Percentiles rank a stretch among this genome's conserved stretches.
Conservation (phyloP, 2,329 filamentous ascomycete genomes). For the Septoria petroselini region DNA sequence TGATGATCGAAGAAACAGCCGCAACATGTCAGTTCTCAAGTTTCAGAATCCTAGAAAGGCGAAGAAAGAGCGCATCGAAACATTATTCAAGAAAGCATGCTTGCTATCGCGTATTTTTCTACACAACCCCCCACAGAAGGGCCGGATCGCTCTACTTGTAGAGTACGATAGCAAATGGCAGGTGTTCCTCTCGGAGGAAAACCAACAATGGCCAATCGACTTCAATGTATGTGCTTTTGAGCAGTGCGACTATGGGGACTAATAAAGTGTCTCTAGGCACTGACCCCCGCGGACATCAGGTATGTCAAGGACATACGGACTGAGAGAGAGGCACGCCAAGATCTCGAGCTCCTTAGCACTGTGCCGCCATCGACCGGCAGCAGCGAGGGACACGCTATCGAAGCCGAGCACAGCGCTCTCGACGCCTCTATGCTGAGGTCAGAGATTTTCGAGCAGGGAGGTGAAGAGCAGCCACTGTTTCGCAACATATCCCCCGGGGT, state of each 20-base stretch:
- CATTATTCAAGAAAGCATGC: slow-evolving; percentile 3
- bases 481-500: too few species aligned
- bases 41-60: slow-evolving; percentile 1
- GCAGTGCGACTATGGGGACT: neutral
- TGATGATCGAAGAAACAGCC: too few species aligned
- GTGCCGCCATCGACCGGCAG: too few species aligned
- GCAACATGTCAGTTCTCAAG: too few species aligned
- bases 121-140: neutral
- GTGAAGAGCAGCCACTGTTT: too few species aligned
- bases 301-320: slow-evolving; percentile 1
- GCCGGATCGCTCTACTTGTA: slow-evolving; percentile 4
- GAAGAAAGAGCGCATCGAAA: slow-evolving; percentile 1
- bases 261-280: neutral
- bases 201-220: slow-evolving; percentile 1
- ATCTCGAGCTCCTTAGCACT: too few species aligned
- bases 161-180: neutral
- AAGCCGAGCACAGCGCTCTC: too few species aligned
- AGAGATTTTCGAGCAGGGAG: too few species aligned
- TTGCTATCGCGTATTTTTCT: neutral
- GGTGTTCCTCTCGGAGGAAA: slow-evolving; percentile 3
- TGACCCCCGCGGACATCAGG: neutral
- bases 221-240: neutral
- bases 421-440: too few species aligned
- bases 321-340: neutral
- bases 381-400: too few species aligned